Conservation (phyloP, 225 moss, liverwort and hornwort genomes). For the Polytrichum commune region DNA sequence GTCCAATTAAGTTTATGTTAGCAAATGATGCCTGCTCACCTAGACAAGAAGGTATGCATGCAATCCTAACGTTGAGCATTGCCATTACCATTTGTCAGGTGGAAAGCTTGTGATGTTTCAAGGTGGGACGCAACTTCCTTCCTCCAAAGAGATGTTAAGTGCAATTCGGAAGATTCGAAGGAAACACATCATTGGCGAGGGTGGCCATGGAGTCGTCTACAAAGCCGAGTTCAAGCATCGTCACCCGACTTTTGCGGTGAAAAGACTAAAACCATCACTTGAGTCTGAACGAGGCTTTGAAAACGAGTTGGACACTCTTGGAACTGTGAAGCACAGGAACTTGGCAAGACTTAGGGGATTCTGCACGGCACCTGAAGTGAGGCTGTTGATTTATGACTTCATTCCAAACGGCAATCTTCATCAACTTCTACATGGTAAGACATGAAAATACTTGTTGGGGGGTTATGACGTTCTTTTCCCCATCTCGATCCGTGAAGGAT, state of each 20-base stretch:
- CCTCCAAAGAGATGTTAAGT: slow-evolving; percentile 46
- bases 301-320: slow-evolving; percentile 49
- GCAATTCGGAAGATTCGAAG: slow-evolving; percentile 35
- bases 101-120: slow-evolving; percentile 65
- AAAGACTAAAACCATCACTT: slow-evolving; percentile 37
- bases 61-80: neutral
- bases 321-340: slow-evolving; percentile 53
- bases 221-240: slow-evolving; percentile 26
- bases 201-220: slow-evolving; percentile 57
- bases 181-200: slow-evolving; percentile 46
- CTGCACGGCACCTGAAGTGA: slow-evolving; percentile 41
- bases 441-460: neutral
- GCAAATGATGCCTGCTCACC: too few relatives aligned
- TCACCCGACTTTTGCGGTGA: slow-evolving; percentile 34
- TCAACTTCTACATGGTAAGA: slow-evolving; percentile 44
- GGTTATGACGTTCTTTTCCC: neutral
- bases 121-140: slow-evolving; percentile 23
- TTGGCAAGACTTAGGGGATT: slow-evolving; percentile 53
- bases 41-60: too few relatives aligned
- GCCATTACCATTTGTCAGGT: slow-evolving; percentile 17
- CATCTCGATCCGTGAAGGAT: neutral
- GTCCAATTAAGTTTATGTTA: too few relatives aligned
- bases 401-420: slow-evolving; percentile 45
- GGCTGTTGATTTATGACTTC: slow-evolving; percentile 50
- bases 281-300: slow-evolving; percentile 52